Evolutionary conservation across 352 stramenopile genomes (phyloP), one percentile per base, ranked within the genome.

Genomic region (Pythium phragmitis): DNA sequence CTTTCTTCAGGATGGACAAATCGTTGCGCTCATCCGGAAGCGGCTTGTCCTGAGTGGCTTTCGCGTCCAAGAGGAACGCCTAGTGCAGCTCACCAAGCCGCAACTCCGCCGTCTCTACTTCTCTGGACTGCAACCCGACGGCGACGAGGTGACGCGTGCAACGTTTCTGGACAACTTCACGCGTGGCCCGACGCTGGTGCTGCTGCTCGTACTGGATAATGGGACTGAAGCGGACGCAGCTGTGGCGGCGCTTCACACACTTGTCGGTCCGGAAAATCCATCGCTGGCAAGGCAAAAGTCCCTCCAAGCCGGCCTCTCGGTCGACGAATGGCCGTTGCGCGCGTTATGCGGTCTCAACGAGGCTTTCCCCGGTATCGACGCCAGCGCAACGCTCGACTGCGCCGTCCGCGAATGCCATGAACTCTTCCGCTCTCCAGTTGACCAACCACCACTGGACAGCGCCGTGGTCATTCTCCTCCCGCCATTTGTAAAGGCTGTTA

Each of bases 261-360:
- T 96, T 5, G 69, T 85, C n/a, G 89, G 89, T 17, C 70, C 76
- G 3, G 80, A 73, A 19, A 74, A 96, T 41, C 78, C 86, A 0
- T 58, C 66, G 0, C 43, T 61, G 2, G 76, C 81, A 1, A 70
- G 82, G 3, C 77, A 86, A 37, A 66, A 82, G 23, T 76, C 72
- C 9, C 61, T 87, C 2, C 68, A 57, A 13, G 60, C 64, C 11
- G 79, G 68, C 2, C 51, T 74, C 0, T 62, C 75, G 17, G 66
- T 74, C 2, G 72, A 83, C 30, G 61, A 87, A 37, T 87, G 77
- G 75, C 77, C 76, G 8, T 69, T 96, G 50, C 82, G 82, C 26
- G 89, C 82, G 12, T 50, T 92, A 1, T 96, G 84, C 39, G 89
- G 89, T 1, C 71, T 88, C 12, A 82, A 82, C 43, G 41, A 72